These are phyloP conservation scores for Catunica adiposa DNA, from an alignment of 2,329 filamentous ascomycete genomes.

Conservation along the genomic window DNA sequence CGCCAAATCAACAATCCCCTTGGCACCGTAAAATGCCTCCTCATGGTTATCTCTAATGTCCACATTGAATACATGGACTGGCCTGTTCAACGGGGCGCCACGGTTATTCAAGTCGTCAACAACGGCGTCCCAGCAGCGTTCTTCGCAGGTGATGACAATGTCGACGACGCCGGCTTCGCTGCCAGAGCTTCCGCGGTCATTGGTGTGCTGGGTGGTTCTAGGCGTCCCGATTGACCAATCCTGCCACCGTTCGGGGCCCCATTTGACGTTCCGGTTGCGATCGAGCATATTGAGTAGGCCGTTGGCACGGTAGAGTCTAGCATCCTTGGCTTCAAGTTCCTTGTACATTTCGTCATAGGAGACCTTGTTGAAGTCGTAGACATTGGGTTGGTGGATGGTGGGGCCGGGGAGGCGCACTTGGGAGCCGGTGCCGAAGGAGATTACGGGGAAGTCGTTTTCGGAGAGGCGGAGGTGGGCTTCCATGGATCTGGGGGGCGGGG, in stretches of 20 bases:
- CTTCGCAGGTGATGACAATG: slow-evolving; percentile 91
- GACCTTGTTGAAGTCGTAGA: slow-evolving; percentile 95
- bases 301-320: slow-evolving; percentile 74
- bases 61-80: slow-evolving; percentile 95
- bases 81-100: slow-evolving; percentile 72
- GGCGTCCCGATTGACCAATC: slow-evolving; percentile 87
- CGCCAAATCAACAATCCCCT: slow-evolving; percentile 82
- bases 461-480: slow-evolving; percentile 93
- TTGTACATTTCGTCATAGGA: slow-evolving; percentile 92
- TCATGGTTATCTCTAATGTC: slow-evolving; percentile 98
- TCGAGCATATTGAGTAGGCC: slow-evolving; percentile 92
- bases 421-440: slow-evolving; percentile 92
- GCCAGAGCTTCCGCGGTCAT: slow-evolving; percentile 61
- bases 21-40: slow-evolving; percentile 78
- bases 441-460: slow-evolving; percentile 76
- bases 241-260: slow-evolving; percentile 92
- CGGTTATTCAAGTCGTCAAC: slow-evolving; percentile 81
- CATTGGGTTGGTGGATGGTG: slow-evolving; percentile 81
- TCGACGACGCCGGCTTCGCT: slow-evolving; percentile 84
- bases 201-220: slow-evolving; percentile 50
- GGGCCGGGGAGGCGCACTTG: slow-evolving; percentile 86
- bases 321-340: slow-evolving; percentile 74
- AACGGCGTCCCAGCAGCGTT: slow-evolving; percentile 95
- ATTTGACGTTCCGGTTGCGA: slow-evolving; percentile 81
- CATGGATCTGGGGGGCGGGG: slow-evolving; percentile 58